Evolutionary conservation across 805 yeast genomes (phyloP), one percentile per base, ranked within the genome.

Genomic region (Candida multigemmis): DNA sequence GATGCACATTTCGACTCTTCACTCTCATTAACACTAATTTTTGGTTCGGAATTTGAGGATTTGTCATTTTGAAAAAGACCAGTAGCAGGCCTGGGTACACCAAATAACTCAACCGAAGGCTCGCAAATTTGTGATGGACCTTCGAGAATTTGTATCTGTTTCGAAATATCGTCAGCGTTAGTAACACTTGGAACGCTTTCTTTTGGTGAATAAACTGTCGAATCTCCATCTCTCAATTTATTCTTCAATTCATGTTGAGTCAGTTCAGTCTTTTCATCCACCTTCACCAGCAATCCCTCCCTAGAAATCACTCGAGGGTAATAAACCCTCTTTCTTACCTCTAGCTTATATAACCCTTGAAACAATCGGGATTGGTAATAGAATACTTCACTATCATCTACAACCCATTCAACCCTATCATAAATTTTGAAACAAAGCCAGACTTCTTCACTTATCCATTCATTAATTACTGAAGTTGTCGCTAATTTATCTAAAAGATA

Each of bases 381-480:
- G 19, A 60, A 48, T 1, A 44, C 14, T 24, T 46, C 48, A 17
- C 59, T 44, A 24, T 46, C 46, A 27, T 47, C 48, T 4, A 35
- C 25, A 5, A 48, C 40, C 67, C 67, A 61, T 38, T 84, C 91
- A 6, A 86, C 44, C 23, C 87, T 56, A 48, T 86, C 95, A 45
- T 77, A 82, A 28, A 70, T 58, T 33, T 74, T 73, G 63, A 76
- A 38, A 68, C 77, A 44, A 67, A 64, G 31, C 80, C 81, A 44
- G 35, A 46, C 49, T 18, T 34, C 40, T 10, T 26, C 38, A 53
- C 35, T 42, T 50, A 35, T 26, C 18, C 9, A 24, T 46, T 50
- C 37, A 56, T 21, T 12, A 19, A 12, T 19, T 16, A 18, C 13
- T 31, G 31, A 12, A 16, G 58, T 54, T 1, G 40, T 32, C 11